phyloP scores from a whole-genome alignment of 129 eudicot genomes.

The Scalesia atractyloides region DNA sequence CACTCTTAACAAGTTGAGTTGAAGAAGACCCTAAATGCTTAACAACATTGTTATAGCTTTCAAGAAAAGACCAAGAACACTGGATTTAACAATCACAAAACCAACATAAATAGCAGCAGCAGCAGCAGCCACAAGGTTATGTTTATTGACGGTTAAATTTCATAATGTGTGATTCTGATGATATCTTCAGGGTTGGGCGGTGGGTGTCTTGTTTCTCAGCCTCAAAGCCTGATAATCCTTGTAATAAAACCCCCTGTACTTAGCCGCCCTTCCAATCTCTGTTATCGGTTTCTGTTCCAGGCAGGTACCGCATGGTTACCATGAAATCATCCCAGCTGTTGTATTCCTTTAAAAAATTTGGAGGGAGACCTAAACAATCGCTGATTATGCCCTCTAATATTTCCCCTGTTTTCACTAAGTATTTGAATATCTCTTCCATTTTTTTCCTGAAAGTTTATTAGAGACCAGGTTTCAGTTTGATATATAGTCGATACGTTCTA shows the following conservation, averaged over 20 bases:
- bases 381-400: conserved; percentile 45
- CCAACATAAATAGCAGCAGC: background rate
- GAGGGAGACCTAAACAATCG: conserved; percentile 59
- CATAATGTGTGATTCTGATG: conserved; percentile 43
- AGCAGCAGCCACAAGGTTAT: background rate
- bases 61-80: background rate
- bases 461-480: background rate
- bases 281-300: conserved; percentile 47
- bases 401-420: conserved; percentile 39
- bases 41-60: too few relatives aligned
- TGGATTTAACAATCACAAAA: background rate
- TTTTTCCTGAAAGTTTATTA: conserved; percentile 30
- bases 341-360: conserved; percentile 44
- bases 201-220: conserved; percentile 63
- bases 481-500: background rate
- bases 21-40: background rate
- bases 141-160: conserved; percentile 15
- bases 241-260: conserved; percentile 53
- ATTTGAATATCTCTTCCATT: conserved; percentile 45
- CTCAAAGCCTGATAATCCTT: conserved; percentile 62
- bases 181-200: conserved; percentile 58
- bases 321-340: conserved; percentile 61
- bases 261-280: conserved; percentile 44
- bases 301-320: conserved; percentile 41
- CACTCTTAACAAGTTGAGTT: background rate